A percentile compares a stretch with the other conserved stretches of the same genome.
These are phyloP conservation scores for Raddia distichophylla DNA, from an alignment of 176 grass and related monocot species.

Conservation along the genomic window DNA sequence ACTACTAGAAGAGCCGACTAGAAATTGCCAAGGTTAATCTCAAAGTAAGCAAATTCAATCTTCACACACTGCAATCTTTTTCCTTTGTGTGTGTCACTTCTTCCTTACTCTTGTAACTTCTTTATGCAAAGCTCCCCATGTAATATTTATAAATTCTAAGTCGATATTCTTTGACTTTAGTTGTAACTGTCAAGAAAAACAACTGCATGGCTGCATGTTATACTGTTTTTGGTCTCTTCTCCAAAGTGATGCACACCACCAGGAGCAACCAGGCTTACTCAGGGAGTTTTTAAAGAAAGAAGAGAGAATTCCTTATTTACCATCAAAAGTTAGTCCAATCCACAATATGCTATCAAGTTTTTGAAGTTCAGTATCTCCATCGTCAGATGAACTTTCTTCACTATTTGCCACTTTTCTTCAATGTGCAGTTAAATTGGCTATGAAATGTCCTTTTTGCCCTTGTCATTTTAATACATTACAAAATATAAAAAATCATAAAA, in stretches of 20 bases:
- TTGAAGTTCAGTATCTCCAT: too few species aligned
- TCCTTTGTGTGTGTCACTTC: background rate
- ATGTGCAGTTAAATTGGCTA: too few species aligned
- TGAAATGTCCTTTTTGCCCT: too few species aligned
- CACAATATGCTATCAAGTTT: too few species aligned
- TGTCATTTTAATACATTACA: too few species aligned
- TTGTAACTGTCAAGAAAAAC: background rate
- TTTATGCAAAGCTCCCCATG: slow-evolving; percentile 15
- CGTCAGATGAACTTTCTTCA: too few species aligned
- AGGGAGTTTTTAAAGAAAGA: background rate
- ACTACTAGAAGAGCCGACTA: background rate
- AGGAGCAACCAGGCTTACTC: slow-evolving; percentile 9
- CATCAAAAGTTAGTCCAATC: too few species aligned
- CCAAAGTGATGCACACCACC: slow-evolving; percentile 21
- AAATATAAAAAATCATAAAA: too few species aligned
- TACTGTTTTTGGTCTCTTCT: slow-evolving; percentile 12
- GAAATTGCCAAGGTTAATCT: slow-evolving; percentile 24
- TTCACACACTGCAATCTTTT: background rate
- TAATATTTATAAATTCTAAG: slow-evolving; percentile 20
- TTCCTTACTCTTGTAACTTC: background rate
- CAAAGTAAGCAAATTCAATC: background rate
- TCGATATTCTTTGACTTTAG: slow-evolving; percentile 15
- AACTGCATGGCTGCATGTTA: background rate
- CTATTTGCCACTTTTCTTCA: too few species aligned
- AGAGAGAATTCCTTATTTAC: too few species aligned